phyloP scores from a whole-genome alignment of 139 green algal species.

The Chlamydomonas sphaeroides region DNA sequence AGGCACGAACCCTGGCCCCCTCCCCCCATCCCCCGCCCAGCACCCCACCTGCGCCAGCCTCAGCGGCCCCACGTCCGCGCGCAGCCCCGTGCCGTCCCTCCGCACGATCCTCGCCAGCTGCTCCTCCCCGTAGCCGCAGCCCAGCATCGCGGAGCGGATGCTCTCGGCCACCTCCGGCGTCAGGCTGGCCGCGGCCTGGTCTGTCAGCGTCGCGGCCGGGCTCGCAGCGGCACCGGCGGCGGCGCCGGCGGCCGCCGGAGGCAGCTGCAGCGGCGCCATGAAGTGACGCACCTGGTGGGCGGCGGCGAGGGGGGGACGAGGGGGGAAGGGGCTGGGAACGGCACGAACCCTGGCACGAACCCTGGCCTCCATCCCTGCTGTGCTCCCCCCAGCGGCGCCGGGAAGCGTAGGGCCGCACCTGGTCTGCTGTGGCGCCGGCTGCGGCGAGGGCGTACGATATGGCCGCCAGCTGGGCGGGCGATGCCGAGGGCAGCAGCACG shows the following conservation, averaged over 20 bases:
- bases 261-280: background rate
- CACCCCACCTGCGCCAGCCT: slow-evolving; percentile 16
- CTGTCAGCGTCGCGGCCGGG: too few relatives aligned
- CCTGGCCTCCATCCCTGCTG: too few relatives aligned
- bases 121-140: background rate
- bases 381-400: slow-evolving; percentile 7
- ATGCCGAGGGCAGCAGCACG: background rate
- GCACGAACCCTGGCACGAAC: too few relatives aligned
- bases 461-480: background rate
- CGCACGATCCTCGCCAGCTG: background rate
- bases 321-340: too few relatives aligned
- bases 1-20: too few relatives aligned
- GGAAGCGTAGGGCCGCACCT: slow-evolving; percentile 12
- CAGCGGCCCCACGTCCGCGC: slow-evolving; percentile 20
- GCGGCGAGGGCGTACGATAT: slow-evolving; percentile 2
- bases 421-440: slow-evolving; percentile 13
- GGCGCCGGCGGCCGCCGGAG: background rate
- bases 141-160: background rate
- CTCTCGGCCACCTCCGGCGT: background rate
- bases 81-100: slow-evolving; percentile 17
- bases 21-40: too few relatives aligned
- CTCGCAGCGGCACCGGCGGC: too few relatives aligned
- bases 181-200: background rate
- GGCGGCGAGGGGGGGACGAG: too few relatives aligned
- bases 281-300: slow-evolving; percentile 26